Evolutionary conservation across 371 early-diverging fungal species (phyloP), one percentile per base, ranked within the genome.

Genomic region (Ordospora colligata): DNA sequence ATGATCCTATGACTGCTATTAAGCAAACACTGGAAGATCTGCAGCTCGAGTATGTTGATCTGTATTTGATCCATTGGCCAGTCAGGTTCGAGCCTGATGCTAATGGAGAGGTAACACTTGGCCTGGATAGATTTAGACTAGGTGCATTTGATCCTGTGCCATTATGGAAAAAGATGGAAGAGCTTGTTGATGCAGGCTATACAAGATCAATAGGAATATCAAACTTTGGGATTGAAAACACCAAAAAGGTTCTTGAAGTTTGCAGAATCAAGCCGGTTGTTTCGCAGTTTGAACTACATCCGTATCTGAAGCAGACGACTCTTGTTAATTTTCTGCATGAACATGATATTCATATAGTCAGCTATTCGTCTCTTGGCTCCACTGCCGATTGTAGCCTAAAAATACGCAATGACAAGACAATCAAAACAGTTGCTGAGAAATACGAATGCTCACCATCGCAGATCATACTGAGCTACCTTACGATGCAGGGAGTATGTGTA

Each of bases 281-380:
- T 4, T 89, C 90, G 74, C 93, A 94, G 83, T 83, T 89, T 67
- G 94, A 94, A 84, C 76, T 93, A 11, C 92, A 94, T 77, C 93
- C 94, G 49, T 91, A 91, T 85, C 85, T 90, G 54, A 89, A 89
- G 4, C 90, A 90, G 77, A 76, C 69, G 27, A 74, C 78, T 42
- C 89, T 90, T 25, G 73, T 90, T 40, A 86, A 88, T 10, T 92
- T 85, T 80, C 89, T 89, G 76, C 83, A 88, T 71, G 65, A 83
- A 46, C 87, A 91, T 62, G 84, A 84, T 21, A 90, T 93, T 54
- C 84, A 83, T 11, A 76, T 92, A 17, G 89, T 90, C 40, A 92
- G 90, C 2, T 93, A 91, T 85, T 89, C 89, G 23, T 92, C 95
- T 25, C 86, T 93, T 14, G 96, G 95, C 0, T 91, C 92, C 83